A percentile compares a stretch with the other conserved stretches of the same genome.
phyloP scores from a whole-genome alignment of 2,329 filamentous ascomycete genomes.

The Ilyonectria robusta region DNA sequence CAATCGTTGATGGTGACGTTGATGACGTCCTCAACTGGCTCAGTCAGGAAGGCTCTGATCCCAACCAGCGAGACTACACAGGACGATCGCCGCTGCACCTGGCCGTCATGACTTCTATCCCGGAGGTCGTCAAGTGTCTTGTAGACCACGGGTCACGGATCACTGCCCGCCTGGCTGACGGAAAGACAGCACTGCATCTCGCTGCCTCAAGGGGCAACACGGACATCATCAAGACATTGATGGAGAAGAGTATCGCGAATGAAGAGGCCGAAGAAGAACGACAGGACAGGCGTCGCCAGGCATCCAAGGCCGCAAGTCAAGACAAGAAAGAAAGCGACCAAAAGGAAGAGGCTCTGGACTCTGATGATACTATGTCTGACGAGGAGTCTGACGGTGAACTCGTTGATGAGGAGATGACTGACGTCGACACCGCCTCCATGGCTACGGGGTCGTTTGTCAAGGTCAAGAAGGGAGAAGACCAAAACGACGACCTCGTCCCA shows the following conservation, averaged over 20 bases:
- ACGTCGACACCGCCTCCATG: slow-evolving; percentile 66
- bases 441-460: slow-evolving; percentile 84
- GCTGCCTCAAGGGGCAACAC: slow-evolving; percentile 78
- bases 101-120: slow-evolving; percentile 77
- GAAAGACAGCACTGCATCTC: slow-evolving; percentile 85
- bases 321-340: slow-evolving; percentile 20
- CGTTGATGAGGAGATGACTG: slow-evolving; percentile 61
- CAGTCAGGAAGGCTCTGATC: slow-evolving; percentile 75
- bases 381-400: slow-evolving; percentile 63
- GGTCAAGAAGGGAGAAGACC: slow-evolving; percentile 63
- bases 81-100: slow-evolving; percentile 86
- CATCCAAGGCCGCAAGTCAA: slow-evolving; percentile 42
- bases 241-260: slow-evolving; percentile 82
- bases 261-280: slow-evolving; percentile 77
- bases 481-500: slow-evolving; percentile 58
- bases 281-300: slow-evolving; percentile 63
- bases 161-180: slow-evolving; percentile 82
- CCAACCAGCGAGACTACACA: slow-evolving; percentile 82
- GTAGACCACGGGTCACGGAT: slow-evolving; percentile 81
- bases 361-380: slow-evolving; percentile 44
- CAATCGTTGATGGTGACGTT: slow-evolving; percentile 81
- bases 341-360: not conserved
- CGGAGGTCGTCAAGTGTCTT: slow-evolving; percentile 78
- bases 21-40: slow-evolving; percentile 81
- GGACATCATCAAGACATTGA: slow-evolving; percentile 79